phyloP scores from a whole-genome alignment of 1,284 basidiomycete species.

The Trametes hirsuta region DNA sequence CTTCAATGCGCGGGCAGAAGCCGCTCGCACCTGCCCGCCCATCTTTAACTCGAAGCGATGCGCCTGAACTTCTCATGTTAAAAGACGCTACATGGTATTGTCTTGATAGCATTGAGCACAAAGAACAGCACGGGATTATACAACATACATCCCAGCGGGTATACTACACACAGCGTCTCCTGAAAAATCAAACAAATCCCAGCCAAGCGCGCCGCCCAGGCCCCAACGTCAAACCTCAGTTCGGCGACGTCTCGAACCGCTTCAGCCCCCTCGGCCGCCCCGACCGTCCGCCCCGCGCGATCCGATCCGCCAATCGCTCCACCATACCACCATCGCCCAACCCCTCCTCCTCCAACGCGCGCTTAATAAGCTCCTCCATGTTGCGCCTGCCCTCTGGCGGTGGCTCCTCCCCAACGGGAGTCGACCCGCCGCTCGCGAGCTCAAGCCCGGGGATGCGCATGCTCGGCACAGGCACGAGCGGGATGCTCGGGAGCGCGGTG shows the following conservation, averaged over 20 bases:
- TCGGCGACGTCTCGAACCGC: conserved; percentile 59
- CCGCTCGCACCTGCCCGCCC: too few relatives aligned
- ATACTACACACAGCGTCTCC: too few relatives aligned
- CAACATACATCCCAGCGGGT: too few relatives aligned
- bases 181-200: too few relatives aligned
- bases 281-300: conserved; percentile 53
- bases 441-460: conserved; percentile 54
- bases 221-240: not conserved
- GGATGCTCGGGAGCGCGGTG: conserved; percentile 39
- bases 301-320: conserved; percentile 61
- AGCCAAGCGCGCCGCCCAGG: too few relatives aligned
- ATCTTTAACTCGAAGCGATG: too few relatives aligned
- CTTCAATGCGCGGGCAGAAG: too few relatives aligned
- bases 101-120: too few relatives aligned
- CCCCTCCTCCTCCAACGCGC: conserved; percentile 67
- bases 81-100: too few relatives aligned
- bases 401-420: conserved; percentile 32
- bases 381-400: conserved; percentile 35
- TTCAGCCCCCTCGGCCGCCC: conserved; percentile 59
- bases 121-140: too few relatives aligned
- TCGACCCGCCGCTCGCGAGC: conserved; percentile 21
- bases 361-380: conserved; percentile 86
- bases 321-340: conserved; percentile 51
- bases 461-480: conserved; percentile 61
- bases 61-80: too few relatives aligned